Evolutionary conservation across 2,329 filamentous ascomycete species (phyloP).

Genomic region (Fusarium sp.): DNA sequence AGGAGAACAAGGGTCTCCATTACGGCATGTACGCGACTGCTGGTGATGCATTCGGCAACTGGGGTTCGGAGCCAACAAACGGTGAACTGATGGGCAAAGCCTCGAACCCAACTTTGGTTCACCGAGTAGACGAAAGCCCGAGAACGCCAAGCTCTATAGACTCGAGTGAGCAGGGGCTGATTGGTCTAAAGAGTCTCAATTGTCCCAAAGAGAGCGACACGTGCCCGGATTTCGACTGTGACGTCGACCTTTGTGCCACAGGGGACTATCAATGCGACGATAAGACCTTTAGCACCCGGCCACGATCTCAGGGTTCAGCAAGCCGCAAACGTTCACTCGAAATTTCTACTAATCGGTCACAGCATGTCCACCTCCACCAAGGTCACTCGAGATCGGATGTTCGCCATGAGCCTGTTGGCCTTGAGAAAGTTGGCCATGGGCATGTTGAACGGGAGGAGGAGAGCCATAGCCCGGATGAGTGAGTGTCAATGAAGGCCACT

Average conservation of each 20-base stretch:
- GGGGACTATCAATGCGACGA: conserved; percentile 3
- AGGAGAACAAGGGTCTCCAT: conserved; percentile 1
- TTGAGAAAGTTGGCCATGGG: not conserved
- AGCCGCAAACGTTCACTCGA: conserved; percentile 5
- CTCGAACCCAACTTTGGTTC: not conserved
- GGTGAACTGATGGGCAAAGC: conserved; percentile 5
- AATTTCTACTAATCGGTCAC: conserved; percentile 2
- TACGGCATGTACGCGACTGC: conserved; percentile 3
- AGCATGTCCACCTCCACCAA: conserved; percentile 2
- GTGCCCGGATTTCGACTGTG: conserved; percentile 8
- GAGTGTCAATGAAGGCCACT: conserved; percentile 2
- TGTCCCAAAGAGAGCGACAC: conserved; percentile 3
- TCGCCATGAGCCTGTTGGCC: conserved; percentile 3
- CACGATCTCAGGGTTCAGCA: conserved; percentile 5
- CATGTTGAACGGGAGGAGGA: conserved; percentile 1
- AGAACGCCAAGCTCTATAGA: conserved; percentile 4
- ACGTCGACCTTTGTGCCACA: conserved; percentile 6
- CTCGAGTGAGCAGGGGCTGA: conserved; percentile 1
- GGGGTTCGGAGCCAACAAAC: conserved; percentile 2
- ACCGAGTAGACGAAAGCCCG: conserved; percentile 3
- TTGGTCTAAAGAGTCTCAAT: conserved; percentile 1
- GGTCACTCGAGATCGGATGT: conserved; percentile 2
- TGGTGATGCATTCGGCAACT: conserved; percentile 1
- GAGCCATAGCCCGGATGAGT: conserved; percentile 1
- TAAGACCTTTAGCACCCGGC: not conserved